phyloP scores from a whole-genome alignment of 2,329 filamentous ascomycete species.

The Cytospora mali region DNA sequence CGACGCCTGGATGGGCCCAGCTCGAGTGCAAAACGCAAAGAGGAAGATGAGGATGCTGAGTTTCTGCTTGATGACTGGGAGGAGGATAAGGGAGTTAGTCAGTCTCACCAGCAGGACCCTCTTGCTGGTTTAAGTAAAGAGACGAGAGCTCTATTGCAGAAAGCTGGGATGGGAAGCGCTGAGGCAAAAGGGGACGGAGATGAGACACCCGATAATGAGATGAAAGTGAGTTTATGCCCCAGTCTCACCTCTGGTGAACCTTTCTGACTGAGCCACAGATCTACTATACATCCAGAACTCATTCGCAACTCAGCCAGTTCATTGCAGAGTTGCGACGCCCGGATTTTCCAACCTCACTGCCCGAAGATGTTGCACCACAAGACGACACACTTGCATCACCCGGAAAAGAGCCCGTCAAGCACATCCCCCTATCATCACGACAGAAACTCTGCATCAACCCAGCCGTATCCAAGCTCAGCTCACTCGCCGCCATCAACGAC shows the following conservation, averaged over 20 bases:
- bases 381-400: slow-evolving; percentile 6
- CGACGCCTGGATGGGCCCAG: slow-evolving; percentile 45
- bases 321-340: slow-evolving; percentile 80
- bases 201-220: slow-evolving; percentile 59
- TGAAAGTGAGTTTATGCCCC: slow-evolving; percentile 56
- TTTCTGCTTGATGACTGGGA: slow-evolving; percentile 76
- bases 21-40: slow-evolving; percentile 26
- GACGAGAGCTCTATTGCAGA: slow-evolving; percentile 73
- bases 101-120: slow-evolving; percentile 40
- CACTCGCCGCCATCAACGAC: slow-evolving; percentile 86
- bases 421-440: slow-evolving; percentile 81
- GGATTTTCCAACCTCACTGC: slow-evolving; percentile 72
- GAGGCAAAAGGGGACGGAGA: slow-evolving; percentile 38
- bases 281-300: slow-evolving; percentile 89
- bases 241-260: slow-evolving; percentile 6
- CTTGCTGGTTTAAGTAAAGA: slow-evolving; percentile 70
- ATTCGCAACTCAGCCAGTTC: slow-evolving; percentile 90
- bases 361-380: slow-evolving; percentile 39
- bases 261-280: slow-evolving; percentile 51
- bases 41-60: slow-evolving; percentile 52
- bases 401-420: slow-evolving; percentile 67
- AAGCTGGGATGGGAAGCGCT: slow-evolving; percentile 53
- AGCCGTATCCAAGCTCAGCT: slow-evolving; percentile 70
- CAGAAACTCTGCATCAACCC: slow-evolving; percentile 91
- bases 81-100: slow-evolving; percentile 42